Evolutionary conservation across 73 alveolate species (phyloP).

Genomic region (Durusdinium trenchii): DNA sequence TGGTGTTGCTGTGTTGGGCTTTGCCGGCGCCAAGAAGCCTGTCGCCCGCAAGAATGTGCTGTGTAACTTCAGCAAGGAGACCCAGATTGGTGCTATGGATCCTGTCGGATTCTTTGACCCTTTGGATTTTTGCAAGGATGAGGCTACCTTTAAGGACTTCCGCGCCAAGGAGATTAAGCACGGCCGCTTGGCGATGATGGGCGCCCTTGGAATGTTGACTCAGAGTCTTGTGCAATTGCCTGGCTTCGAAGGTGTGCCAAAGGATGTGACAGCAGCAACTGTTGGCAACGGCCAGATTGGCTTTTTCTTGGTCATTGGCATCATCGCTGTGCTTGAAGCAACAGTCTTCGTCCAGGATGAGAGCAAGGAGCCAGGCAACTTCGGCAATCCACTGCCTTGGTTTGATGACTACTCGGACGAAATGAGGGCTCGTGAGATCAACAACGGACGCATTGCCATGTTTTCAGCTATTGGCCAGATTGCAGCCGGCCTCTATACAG

Average conservation of each 20-base stretch:
- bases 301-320: slow-evolving; percentile 23
- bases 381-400: slow-evolving; percentile 42
- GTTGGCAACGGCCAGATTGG: slow-evolving; percentile 49
- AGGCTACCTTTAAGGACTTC: neutral
- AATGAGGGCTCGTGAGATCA: slow-evolving; percentile 40
- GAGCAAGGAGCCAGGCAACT: slow-evolving; percentile 85
- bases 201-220: slow-evolving; percentile 8
- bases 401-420: slow-evolving; percentile 35
- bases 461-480: neutral
- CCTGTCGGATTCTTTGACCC: neutral
- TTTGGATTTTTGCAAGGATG: neutral
- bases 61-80: neutral
- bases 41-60: slow-evolving; percentile 20
- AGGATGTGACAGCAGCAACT: slow-evolving; percentile 43
- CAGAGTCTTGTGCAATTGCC: slow-evolving; percentile 38
- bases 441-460: slow-evolving; percentile 16
- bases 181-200: slow-evolving; percentile 26
- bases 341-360: slow-evolving; percentile 59
- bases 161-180: neutral
- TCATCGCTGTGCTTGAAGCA: slow-evolving; percentile 62
- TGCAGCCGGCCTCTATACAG: slow-evolving; percentile 11
- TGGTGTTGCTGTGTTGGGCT: neutral
- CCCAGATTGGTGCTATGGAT: slow-evolving; percentile 10
- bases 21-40: slow-evolving; percentile 3
- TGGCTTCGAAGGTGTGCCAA: slow-evolving; percentile 50